These are phyloP conservation scores for Ceratocystis alfenasii DNA, from an alignment of 2,329 filamentous ascomycete genomes.

Conservation along the genomic window DNA sequence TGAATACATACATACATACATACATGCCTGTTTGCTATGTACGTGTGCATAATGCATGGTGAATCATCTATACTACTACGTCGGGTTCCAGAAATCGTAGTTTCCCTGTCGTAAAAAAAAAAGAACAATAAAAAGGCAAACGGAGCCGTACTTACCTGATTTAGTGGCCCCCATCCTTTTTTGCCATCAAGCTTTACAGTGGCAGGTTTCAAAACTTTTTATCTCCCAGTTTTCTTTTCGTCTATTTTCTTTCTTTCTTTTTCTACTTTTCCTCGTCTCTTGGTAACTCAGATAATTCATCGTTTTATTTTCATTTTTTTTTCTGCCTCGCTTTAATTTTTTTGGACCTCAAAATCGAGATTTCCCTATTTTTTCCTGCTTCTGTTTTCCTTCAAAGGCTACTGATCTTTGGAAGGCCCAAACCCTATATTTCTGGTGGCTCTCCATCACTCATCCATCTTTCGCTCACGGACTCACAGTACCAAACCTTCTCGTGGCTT, in stretches of 20 bases:
- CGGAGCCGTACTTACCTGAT: not conserved
- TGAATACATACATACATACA: not conserved
- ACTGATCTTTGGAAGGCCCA: not conserved
- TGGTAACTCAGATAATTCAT: no score
- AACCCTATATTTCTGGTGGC: slow-evolving; percentile 6
- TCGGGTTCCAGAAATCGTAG: not conserved
- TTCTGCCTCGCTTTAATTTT: slow-evolving; percentile 2
- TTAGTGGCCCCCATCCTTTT: not conserved
- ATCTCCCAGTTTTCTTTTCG: not conserved
- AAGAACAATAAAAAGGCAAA: not conserved
- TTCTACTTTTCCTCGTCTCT: not conserved
- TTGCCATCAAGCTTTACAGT: not conserved
- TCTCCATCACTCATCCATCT: not conserved
- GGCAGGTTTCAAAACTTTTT: slow-evolving; percentile 9
- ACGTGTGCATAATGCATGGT: slow-evolving; percentile 3
- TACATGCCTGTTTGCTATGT: not conserved
- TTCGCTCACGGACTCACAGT: not conserved
- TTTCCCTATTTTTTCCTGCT: not conserved
- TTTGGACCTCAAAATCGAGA: not conserved
- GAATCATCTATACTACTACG: not conserved
- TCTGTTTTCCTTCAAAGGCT: not conserved
- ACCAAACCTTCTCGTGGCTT: not conserved
- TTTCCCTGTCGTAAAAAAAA: not conserved
- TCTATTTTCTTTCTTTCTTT: not conserved
- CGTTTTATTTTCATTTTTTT: slow-evolving; percentile 3